These are phyloP conservation scores for Ceratocystis albifundus DNA, from an alignment of 2,329 filamentous ascomycete species.

Conservation along the genomic window DNA sequence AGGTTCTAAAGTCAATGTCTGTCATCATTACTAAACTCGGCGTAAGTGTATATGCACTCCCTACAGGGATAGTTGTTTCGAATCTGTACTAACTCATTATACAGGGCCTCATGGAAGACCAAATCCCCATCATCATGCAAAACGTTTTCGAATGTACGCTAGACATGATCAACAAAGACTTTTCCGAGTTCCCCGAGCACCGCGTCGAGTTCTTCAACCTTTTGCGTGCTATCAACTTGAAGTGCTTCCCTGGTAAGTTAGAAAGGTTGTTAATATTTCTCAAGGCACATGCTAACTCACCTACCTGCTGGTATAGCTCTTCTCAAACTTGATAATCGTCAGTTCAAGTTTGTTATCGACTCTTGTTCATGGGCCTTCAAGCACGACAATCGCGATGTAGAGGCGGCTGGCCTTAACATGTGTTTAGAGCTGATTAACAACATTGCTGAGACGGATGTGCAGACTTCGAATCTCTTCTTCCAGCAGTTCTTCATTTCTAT, in stretches of 20 bases:
- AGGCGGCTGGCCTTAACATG: constrained; percentile 94
- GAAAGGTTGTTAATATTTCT: neutral
- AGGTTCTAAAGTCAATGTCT: constrained; percentile 95
- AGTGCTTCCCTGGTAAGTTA: constrained; percentile 71
- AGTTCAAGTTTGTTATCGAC: constrained; percentile 99
- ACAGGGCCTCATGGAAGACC: constrained; percentile 90
- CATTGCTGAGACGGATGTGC: constrained; percentile 79
- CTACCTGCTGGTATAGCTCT: constrained; percentile 42
- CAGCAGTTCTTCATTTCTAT: constrained; percentile 94
- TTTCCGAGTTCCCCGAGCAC: constrained; percentile 97
- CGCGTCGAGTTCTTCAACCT: constrained; percentile 99
- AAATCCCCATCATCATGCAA: constrained; percentile 95
- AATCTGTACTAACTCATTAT: constrained; percentile 28
- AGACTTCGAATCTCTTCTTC: constrained; percentile 91
- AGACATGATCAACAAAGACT: constrained; percentile 99
- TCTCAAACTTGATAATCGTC: constrained; percentile 83
- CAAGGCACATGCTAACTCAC: constrained; percentile 16
- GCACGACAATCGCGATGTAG: constrained; percentile 96
- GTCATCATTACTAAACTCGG: constrained; percentile 94
- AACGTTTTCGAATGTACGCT: constrained; percentile 97
- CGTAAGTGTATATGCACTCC: constrained; percentile 45
- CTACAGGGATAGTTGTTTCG: constrained; percentile 23
- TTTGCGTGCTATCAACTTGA: constrained; percentile 85
- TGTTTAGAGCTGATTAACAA: constrained; percentile 95
- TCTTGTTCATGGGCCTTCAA: constrained; percentile 99